Evolutionary conservation across 768 basidiomycete species (phyloP).

Genomic region (Lentinula lateritia): DNA sequence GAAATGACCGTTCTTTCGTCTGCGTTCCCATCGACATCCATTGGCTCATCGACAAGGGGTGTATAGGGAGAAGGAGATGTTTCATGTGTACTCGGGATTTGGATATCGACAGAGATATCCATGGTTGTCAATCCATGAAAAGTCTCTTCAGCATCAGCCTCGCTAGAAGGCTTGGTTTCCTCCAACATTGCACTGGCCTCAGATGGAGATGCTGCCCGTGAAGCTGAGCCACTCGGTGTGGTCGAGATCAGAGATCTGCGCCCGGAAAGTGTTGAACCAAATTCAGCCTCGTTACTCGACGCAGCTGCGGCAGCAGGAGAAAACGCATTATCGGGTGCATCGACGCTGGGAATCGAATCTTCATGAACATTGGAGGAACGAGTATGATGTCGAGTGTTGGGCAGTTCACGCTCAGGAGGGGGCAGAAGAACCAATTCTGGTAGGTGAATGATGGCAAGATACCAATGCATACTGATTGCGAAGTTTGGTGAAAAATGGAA

Average conservation of each 20-base stretch:
- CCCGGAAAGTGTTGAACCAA: not conserved
- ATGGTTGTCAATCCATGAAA: not conserved
- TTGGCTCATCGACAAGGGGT: not conserved
- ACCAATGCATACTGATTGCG: slow-evolving; percentile 82
- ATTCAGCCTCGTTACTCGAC: not conserved
- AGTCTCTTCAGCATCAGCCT: not conserved
- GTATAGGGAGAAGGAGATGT: not conserved
- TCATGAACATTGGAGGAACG: not conserved
- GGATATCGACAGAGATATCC: not conserved
- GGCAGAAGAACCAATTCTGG: slow-evolving; percentile 61
- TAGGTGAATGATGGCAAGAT: slow-evolving; percentile 87
- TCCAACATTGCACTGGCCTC: not conserved
- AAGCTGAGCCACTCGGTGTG: not conserved
- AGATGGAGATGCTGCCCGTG: not conserved
- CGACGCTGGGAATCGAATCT: not conserved
- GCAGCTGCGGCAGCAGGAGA: not conserved
- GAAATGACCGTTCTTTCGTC: not conserved
- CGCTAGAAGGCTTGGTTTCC: not conserved
- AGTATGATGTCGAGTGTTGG: not conserved
- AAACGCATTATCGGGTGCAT: not conserved
- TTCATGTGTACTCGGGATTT: not conserved
- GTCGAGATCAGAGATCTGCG: not conserved
- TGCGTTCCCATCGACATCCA: not conserved
- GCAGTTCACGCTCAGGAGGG: slow-evolving; percentile 16
- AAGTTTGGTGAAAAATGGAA: not conserved